phyloP scores from a whole-genome alignment of 495 filamentous ascomycete species.

The Penicillium crystallinum region DNA sequence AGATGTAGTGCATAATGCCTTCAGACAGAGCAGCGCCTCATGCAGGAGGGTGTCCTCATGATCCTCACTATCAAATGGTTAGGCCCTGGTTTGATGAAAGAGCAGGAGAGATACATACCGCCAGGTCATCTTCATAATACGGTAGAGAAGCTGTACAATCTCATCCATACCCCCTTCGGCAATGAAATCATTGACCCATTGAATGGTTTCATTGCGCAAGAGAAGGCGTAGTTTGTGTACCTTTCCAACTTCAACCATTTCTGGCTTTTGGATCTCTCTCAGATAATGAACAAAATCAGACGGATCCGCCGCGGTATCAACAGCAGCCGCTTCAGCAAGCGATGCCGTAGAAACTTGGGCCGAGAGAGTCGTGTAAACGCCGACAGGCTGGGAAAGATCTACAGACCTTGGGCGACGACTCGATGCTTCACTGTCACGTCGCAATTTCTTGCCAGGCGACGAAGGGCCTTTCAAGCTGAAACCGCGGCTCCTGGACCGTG shows the following conservation, averaged over 20 bases:
- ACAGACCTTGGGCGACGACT: slow-evolving; percentile 39
- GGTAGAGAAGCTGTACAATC: slow-evolving; percentile 76
- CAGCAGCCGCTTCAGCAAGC: slow-evolving; percentile 35
- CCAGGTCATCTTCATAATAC: slow-evolving; percentile 95
- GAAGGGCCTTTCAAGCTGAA: slow-evolving; percentile 64
- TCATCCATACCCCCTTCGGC: slow-evolving; percentile 86
- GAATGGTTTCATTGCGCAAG: slow-evolving; percentile 87
- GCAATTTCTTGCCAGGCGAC: slow-evolving; percentile 53
- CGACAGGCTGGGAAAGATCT: slow-evolving; percentile 39
- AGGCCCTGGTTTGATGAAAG: slow-evolving; percentile 5
- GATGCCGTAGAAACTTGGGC: slow-evolving; percentile 39
- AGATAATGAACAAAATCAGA: slow-evolving; percentile 80
- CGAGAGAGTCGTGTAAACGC: slow-evolving; percentile 43
- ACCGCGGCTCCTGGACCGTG: slow-evolving; percentile 68
- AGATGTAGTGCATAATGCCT: slow-evolving; percentile 89
- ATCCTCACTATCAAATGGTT: slow-evolving; percentile 66
- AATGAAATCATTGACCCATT: slow-evolving; percentile 92
- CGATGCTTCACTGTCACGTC: slow-evolving; percentile 40
- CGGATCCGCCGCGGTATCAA: slow-evolving; percentile 52
- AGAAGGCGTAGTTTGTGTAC: slow-evolving; percentile 89
- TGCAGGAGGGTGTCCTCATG: slow-evolving; percentile 92
- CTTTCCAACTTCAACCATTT: slow-evolving; percentile 84
- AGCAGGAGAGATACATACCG: slow-evolving; percentile 52
- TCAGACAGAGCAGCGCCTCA: slow-evolving; percentile 87
- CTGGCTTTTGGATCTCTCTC: slow-evolving; percentile 67